A percentile compares a stretch with the other conserved stretches of the same genome.
Conservation (phyloP, 352 stramenopile genomes). For the Phytophthora tentaculata region DNA sequence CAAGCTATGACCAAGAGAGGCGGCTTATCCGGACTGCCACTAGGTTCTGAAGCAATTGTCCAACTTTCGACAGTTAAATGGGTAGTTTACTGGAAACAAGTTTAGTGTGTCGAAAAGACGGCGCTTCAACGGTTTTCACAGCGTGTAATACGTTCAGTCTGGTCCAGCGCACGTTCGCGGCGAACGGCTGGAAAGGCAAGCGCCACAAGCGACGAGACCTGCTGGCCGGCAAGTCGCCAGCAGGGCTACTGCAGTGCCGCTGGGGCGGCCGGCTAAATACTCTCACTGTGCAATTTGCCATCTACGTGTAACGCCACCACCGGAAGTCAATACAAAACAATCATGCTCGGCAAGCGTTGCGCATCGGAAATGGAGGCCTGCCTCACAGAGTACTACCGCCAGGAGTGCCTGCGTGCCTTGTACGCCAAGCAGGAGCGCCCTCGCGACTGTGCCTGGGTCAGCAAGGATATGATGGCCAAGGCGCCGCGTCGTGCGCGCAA, state of each 20-base stretch:
- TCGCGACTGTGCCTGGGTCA: slow-evolving; percentile 53
- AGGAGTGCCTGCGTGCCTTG: slow-evolving; percentile 78
- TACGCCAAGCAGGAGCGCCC: slow-evolving; percentile 68
- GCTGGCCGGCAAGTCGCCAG: slow-evolving; percentile 32
- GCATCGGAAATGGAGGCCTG: slow-evolving; percentile 73
- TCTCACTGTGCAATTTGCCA: slow-evolving; percentile 55
- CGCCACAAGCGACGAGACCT: slow-evolving; percentile 45
- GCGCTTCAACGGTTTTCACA: slow-evolving; percentile 12
- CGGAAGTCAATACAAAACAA: slow-evolving; percentile 15
- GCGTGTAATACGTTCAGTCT: slow-evolving; percentile 37
- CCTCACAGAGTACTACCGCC: slow-evolving; percentile 85
- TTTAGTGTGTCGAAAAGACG: slow-evolving; percentile 14
- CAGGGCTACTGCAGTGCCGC: slow-evolving; percentile 7
- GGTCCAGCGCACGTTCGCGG: slow-evolving; percentile 44
- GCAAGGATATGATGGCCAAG: slow-evolving; percentile 58
- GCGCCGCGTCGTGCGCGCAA: slow-evolving; percentile 43
- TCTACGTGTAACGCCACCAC: slow-evolving; percentile 11
- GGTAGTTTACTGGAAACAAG: slow-evolving; percentile 8
- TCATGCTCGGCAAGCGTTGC: slow-evolving; percentile 77
- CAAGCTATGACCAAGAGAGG: slow-evolving; percentile 25
- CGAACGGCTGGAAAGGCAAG: slow-evolving; percentile 51
- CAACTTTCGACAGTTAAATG: slow-evolving; percentile 11
- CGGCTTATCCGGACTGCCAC: slow-evolving; percentile 14
- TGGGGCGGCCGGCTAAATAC: slow-evolving; percentile 20
- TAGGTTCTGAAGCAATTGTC: slow-evolving; percentile 24